Evolutionary conservation across 2,329 filamentous ascomycete species (phyloP).

Genomic region (Akanthomyces lecanii): DNA sequence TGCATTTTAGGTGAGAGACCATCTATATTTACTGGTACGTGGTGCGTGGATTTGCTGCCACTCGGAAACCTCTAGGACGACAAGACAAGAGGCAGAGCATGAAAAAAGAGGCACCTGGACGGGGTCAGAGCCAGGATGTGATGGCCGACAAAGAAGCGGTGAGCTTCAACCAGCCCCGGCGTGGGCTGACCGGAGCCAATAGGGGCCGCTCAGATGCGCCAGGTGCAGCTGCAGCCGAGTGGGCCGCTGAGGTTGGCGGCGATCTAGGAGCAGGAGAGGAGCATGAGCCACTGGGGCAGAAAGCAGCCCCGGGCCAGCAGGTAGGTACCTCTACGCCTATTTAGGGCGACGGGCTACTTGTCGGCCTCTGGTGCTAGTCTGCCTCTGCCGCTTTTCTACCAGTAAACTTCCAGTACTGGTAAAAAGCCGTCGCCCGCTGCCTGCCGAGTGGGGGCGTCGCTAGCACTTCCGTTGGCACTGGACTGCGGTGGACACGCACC

Average conservation of each 20-base stretch:
- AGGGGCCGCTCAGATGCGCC: conserved; percentile 19
- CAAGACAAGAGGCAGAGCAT: background rate
- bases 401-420: no score
- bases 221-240: conserved; percentile 27
- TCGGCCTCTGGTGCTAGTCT: no score
- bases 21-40: no score
- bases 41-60: no score
- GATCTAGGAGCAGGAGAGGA: conserved; percentile 21
- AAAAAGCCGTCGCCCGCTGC: background rate
- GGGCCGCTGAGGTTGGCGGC: conserved; percentile 22
- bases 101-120: background rate
- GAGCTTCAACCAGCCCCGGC: conserved; percentile 17
- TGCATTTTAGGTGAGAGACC: no score
- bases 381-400: no score
- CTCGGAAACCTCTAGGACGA: no score
- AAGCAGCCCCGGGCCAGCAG: no score
- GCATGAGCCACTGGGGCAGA: background rate
- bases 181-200: conserved; percentile 12
- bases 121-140: background rate
- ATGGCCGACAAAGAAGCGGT: conserved; percentile 17
- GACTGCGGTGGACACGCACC: background rate
- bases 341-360: no score
- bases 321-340: no score
- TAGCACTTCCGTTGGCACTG: background rate
- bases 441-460: background rate